These are phyloP conservation scores for Vigna radiata DNA, from an alignment of 306 rosid species.

Conservation along the genomic window DNA sequence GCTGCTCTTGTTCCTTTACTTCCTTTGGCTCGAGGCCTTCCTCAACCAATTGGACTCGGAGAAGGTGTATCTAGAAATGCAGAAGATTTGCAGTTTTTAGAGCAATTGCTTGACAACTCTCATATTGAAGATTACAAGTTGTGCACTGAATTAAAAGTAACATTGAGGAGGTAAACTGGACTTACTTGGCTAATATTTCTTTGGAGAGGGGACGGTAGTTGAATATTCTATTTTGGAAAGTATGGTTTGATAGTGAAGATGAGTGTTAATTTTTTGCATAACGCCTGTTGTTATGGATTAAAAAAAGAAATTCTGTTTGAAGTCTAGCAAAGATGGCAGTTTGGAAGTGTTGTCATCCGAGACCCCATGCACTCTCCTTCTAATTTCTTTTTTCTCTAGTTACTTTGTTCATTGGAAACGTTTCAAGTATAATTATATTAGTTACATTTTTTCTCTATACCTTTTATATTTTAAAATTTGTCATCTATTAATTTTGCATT, in stretches of 20 bases:
- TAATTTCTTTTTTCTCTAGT: not conserved
- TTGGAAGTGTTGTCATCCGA: constrained; percentile 19
- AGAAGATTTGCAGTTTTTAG: constrained; percentile 88
- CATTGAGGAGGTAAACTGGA: constrained; percentile 82
- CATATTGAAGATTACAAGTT: constrained; percentile 90
- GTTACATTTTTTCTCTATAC: not conserved
- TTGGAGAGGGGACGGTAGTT: not conserved
- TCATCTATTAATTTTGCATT: constrained; percentile 10
- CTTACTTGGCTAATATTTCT: not conserved
- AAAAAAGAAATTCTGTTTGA: not conserved
- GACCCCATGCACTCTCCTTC: not conserved
- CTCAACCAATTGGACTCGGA: constrained; percentile 79
- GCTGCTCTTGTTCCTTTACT: constrained; percentile 99
- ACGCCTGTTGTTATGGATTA: not conserved
- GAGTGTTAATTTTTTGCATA: constrained; percentile 25
- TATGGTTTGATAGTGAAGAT: constrained; percentile 9
- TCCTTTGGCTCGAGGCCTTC: constrained; percentile 96
- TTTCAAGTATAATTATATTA: too few relatives aligned
- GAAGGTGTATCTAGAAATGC: constrained; percentile 68
- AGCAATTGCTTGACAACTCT: constrained; percentile 96
- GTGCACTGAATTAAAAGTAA: constrained; percentile 75
- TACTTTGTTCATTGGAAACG: constrained; percentile 17
- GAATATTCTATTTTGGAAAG: constrained; percentile 24
- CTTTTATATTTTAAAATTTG: not conserved
- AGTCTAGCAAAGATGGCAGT: constrained; percentile 16